A percentile compares a stretch with the other conserved stretches of the same genome.
Evolutionary conservation across 2,329 filamentous ascomycete species (phyloP).

Genomic region (Talaromyces sp.): DNA sequence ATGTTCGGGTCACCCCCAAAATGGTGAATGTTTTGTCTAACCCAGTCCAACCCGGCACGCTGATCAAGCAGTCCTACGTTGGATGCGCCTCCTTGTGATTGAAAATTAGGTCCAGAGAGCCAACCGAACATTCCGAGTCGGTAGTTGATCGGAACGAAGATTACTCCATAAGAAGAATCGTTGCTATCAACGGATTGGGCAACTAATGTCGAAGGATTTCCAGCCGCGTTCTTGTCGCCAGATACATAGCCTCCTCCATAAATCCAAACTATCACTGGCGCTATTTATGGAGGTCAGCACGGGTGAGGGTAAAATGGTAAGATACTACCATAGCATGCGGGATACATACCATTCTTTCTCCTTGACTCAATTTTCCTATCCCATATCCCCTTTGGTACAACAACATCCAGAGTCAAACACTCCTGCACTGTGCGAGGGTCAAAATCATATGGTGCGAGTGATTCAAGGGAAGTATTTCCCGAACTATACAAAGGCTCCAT

Average conservation of each 20-base stretch:
- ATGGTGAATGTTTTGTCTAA: constrained; percentile 52
- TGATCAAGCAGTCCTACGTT: constrained; percentile 56
- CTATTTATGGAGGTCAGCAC: not conserved
- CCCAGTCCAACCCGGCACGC: constrained; percentile 57
- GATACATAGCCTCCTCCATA: not conserved
- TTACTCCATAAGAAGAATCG: not conserved
- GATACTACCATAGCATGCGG: not conserved
- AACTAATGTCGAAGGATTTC: not conserved
- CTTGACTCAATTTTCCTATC: not conserved
- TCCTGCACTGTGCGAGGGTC: not conserved
- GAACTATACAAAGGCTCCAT: not conserved
- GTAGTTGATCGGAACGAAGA: not conserved
- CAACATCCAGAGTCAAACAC: constrained; percentile 9
- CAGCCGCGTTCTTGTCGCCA: not conserved
- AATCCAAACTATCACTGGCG: not conserved
- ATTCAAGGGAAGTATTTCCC: not conserved
- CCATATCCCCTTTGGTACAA: not conserved
- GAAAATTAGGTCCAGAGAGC: not conserved
- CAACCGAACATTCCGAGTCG: not conserved
- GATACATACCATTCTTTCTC: not conserved
- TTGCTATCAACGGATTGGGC: not conserved
- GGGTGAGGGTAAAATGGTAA: not conserved
- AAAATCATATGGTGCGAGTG: not conserved
- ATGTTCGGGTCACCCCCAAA: constrained; percentile 55
- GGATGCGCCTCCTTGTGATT: constrained; percentile 27